phyloP scores from a whole-genome alignment of 768 basidiomycete genomes.

The Podaxis sp. region DNA sequence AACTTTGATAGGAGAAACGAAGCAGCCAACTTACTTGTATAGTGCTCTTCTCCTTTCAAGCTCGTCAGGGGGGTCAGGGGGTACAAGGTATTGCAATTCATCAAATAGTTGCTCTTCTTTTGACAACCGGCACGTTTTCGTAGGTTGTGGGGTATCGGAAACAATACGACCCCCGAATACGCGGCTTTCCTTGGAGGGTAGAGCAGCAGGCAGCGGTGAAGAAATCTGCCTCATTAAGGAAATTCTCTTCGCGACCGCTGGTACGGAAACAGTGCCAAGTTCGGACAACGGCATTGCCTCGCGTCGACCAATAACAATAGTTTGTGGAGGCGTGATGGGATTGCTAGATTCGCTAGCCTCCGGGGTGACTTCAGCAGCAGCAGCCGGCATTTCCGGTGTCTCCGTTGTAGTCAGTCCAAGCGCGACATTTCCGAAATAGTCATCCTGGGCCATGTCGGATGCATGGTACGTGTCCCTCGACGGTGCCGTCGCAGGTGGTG shows the following conservation, averaged over 20 bases:
- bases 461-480: conserved; percentile 10
- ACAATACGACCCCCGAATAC: conserved; percentile 30
- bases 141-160: conserved; percentile 26
- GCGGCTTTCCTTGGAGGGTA: conserved; percentile 28
- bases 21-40: conserved; percentile 59
- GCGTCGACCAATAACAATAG: conserved; percentile 4
- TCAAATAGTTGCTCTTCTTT: conserved; percentile 69
- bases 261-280: conserved; percentile 32
- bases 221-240: conserved; percentile 62
- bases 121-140: conserved; percentile 45
- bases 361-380: not conserved
- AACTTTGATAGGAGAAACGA: not conserved
- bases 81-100: conserved; percentile 67
- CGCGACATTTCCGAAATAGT: conserved; percentile 19
- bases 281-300: conserved; percentile 14
- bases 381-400: not conserved
- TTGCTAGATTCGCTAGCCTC: not conserved
- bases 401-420: not conserved
- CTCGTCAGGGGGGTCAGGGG: conserved; percentile 86
- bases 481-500: conserved; percentile 23
- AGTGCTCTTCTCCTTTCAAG: conserved; percentile 77
- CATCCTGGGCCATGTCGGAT: conserved; percentile 6
- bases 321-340: not conserved
- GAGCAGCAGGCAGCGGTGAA: conserved; percentile 54
- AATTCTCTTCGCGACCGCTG: conserved; percentile 49